A percentile compares a stretch with the other conserved stretches of the same genome.
These are phyloP conservation scores for Colletotrichum camelliae DNA, from an alignment of 2,329 filamentous ascomycete species.

Conservation along the genomic window DNA sequence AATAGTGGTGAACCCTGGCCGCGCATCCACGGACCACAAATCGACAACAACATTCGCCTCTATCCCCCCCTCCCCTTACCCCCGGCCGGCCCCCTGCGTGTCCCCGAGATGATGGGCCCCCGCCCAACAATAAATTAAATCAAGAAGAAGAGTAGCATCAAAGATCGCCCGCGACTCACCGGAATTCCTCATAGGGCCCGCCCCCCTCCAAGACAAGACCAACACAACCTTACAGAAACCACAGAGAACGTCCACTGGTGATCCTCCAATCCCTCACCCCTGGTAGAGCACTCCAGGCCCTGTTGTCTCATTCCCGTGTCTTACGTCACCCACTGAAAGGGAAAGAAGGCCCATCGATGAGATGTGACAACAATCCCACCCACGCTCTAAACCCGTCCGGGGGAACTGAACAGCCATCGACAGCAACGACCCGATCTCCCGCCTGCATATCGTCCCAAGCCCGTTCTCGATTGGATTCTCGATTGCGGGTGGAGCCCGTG, in stretches of 20 bases:
- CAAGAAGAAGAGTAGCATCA: not conserved
- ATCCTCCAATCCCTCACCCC: not conserved
- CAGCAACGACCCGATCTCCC: slow-evolving; percentile 2
- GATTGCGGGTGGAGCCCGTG: not conserved
- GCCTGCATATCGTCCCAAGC: not conserved
- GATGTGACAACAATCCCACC: not conserved
- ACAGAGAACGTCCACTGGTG: not conserved
- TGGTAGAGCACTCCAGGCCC: not conserved
- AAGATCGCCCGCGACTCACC: not conserved
- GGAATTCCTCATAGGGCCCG: not conserved
- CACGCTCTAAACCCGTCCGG: not conserved
- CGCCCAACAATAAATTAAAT: not conserved
- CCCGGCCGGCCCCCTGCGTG: not conserved
- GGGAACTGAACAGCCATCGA: not conserved
- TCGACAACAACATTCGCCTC: not conserved
- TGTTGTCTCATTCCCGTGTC: slow-evolving; percentile 4
- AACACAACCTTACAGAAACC: not conserved
- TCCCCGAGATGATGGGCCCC: not conserved
- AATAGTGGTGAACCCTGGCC: slow-evolving; percentile 17
- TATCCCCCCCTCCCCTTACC: not conserved
- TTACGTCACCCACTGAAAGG: not conserved
- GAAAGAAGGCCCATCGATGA: not conserved
- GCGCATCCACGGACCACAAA: not conserved
- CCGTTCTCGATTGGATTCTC: not conserved
- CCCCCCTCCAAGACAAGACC: not conserved